A percentile compares a stretch with the other conserved stretches of the same genome.
Evolutionary conservation across 352 stramenopile genomes (phyloP).

Genomic region (Phytophthora fragariaefolia): DNA sequence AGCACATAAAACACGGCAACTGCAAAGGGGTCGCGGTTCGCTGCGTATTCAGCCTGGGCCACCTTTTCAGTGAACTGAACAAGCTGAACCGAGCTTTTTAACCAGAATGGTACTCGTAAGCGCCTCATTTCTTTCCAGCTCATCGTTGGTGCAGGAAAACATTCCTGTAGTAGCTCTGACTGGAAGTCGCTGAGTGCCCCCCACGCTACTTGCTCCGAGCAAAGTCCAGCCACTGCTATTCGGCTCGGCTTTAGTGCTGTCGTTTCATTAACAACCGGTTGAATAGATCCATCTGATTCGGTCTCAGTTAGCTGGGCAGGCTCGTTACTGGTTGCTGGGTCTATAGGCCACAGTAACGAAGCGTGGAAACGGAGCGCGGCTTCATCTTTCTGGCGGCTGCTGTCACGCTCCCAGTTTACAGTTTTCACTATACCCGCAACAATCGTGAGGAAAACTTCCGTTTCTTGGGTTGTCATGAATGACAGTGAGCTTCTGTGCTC

Average conservation of each 20-base stretch:
- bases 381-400: slow-evolving; percentile 66
- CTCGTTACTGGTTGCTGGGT: slow-evolving; percentile 14
- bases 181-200: slow-evolving; percentile 72
- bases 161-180: slow-evolving; percentile 73
- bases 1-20: slow-evolving; percentile 89
- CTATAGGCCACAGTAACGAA: slow-evolving; percentile 71
- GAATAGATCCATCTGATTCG: slow-evolving; percentile 1
- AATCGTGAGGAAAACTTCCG: slow-evolving; percentile 58
- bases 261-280: slow-evolving; percentile 10
- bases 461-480: slow-evolving; percentile 54
- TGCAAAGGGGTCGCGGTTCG: slow-evolving; percentile 79
- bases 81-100: slow-evolving; percentile 64
- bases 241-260: background rate
- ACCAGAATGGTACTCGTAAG: slow-evolving; percentile 80
- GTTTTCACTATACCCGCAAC: slow-evolving; percentile 58
- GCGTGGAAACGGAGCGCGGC: slow-evolving; percentile 72
- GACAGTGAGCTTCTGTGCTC: slow-evolving; percentile 59
- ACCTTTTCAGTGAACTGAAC: slow-evolving; percentile 71
- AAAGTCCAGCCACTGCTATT: slow-evolving; percentile 48
- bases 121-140: slow-evolving; percentile 75
- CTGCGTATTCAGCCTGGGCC: slow-evolving; percentile 79
- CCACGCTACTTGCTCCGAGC: slow-evolving; percentile 83
- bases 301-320: background rate
- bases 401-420: slow-evolving; percentile 69
- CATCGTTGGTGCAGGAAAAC: slow-evolving; percentile 53